Percentiles rank a stretch among this genome's conserved stretches.
phyloP scores from a whole-genome alignment of 2,329 filamentous ascomycete species.

The Pezicula radicicola region DNA sequence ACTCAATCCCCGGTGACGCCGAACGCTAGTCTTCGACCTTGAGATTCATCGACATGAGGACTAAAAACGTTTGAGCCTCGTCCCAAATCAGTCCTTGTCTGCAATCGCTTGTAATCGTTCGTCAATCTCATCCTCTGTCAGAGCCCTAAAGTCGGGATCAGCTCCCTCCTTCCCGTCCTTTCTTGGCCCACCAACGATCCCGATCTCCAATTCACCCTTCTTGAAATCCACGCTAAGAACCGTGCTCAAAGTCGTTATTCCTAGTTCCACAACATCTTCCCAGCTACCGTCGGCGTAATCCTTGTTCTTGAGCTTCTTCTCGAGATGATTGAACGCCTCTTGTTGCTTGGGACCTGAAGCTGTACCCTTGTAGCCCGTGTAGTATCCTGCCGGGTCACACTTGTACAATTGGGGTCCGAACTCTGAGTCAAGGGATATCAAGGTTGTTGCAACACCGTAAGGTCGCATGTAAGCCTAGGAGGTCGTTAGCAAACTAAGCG shows the following conservation, averaged over 20 bases:
- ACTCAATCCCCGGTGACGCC: constrained; percentile 17
- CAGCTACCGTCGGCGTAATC: constrained; percentile 86
- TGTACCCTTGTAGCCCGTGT: constrained; percentile 97
- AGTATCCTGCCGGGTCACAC: constrained; percentile 97
- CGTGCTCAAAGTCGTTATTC: constrained; percentile 91
- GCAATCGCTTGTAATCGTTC: constrained; percentile 96
- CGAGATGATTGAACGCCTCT: constrained; percentile 95
- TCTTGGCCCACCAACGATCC: constrained; percentile 87
- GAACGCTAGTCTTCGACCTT: constrained; percentile 14
- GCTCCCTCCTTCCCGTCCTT: constrained; percentile 80
- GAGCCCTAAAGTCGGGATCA: constrained; percentile 74
- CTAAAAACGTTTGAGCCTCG: background rate
- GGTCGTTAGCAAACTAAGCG: constrained; percentile 13
- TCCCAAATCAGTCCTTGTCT: constrained; percentile 77
- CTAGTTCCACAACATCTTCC: constrained; percentile 97
- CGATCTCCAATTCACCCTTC: constrained; percentile 97
- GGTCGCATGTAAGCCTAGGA: constrained; percentile 92
- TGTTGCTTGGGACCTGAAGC: constrained; percentile 97
- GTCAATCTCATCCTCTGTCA: constrained; percentile 98
- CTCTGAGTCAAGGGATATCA: constrained; percentile 92
- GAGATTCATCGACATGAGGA: background rate
- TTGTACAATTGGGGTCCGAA: constrained; percentile 95
- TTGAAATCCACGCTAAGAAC: constrained; percentile 99
- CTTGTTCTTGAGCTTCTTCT: constrained; percentile 99
- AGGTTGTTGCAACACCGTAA: constrained; percentile 89